phyloP scores from a whole-genome alignment of 768 basidiomycete genomes.

The Dentipellis fragilis region DNA sequence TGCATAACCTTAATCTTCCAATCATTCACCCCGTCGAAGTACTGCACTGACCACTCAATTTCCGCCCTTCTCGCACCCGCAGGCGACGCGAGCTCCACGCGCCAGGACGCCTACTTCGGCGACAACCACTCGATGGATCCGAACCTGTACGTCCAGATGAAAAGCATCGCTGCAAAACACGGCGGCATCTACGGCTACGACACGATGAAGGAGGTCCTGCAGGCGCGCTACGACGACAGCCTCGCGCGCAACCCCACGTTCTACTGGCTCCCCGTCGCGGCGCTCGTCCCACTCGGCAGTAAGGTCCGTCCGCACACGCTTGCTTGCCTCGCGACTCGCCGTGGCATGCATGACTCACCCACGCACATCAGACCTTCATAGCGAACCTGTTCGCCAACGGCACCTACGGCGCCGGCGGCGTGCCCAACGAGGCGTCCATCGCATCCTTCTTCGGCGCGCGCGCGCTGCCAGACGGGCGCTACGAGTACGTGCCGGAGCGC shows the following conservation, averaged over 20 bases:
- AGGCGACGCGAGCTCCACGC: neutral
- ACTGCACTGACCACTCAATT: neutral
- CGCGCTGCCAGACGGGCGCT: neutral
- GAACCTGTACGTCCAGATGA: neutral
- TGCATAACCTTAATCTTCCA: neutral
- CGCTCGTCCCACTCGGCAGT: neutral
- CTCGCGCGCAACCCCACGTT: neutral
- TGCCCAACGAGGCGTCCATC: neutral
- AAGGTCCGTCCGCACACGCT: neutral
- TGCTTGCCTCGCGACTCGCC: too few relatives aligned
- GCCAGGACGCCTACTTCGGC: neutral
- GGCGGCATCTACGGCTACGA: neutral
- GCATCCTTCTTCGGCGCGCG: neutral
- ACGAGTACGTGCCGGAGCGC: neutral
- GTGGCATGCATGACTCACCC: too few relatives aligned
- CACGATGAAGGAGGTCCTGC: neutral
- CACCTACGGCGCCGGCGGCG: neutral
- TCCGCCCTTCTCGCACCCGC: neutral
- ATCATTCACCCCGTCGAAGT: too few relatives aligned
- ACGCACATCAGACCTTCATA: neutral
- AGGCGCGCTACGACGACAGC: neutral
- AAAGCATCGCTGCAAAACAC: neutral
- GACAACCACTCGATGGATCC: neutral
- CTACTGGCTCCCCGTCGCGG: neutral
- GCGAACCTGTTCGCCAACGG: neutral